Conservation (phyloP, 805 yeast genomes). For the Limtongozyma cylindracea region DNA sequence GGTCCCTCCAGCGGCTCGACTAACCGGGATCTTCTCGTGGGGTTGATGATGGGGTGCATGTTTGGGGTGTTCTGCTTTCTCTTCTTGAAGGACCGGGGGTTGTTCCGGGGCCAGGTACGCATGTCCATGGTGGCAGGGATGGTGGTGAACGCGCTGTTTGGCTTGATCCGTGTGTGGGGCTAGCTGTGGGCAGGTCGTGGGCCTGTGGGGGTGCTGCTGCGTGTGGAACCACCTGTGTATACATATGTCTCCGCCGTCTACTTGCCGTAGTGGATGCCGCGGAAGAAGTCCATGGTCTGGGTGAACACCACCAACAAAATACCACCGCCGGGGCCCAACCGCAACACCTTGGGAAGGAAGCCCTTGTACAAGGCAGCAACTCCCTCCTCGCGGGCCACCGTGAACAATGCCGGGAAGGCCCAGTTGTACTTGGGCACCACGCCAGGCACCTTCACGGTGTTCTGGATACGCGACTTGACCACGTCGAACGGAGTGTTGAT, state of each 20-base stretch:
- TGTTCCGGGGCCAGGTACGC: no score
- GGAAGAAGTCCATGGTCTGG: constrained; percentile 81
- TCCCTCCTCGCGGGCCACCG: constrained; percentile 80
- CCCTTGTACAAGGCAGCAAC: constrained; percentile 82
- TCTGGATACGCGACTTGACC: constrained; percentile 90
- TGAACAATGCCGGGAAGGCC: constrained; percentile 59
- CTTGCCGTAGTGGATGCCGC: constrained; percentile 14
- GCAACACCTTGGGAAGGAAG: constrained; percentile 84
- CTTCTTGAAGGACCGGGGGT: no score
- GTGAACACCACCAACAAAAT: constrained; percentile 92
- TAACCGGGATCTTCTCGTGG: no score
- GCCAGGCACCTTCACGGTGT: no score
- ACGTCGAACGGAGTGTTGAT: constrained; percentile 94
- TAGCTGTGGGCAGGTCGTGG: no score
- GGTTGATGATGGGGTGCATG: no score
- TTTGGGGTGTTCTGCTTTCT: no score
- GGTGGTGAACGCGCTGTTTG: no score
- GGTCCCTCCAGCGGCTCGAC: no score
- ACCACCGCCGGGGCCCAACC: constrained; percentile 99
- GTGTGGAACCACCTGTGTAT: neutral
- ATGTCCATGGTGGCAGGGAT: no score
- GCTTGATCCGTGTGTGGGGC: no score
- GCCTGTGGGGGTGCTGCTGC: no score
- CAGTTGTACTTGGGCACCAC: constrained; percentile 75
- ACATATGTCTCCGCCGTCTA: neutral